Evolutionary conservation across 2,329 filamentous ascomycete genomes (phyloP), one percentile per base, ranked within the genome.

Genomic region (Cytospora piceae): DNA sequence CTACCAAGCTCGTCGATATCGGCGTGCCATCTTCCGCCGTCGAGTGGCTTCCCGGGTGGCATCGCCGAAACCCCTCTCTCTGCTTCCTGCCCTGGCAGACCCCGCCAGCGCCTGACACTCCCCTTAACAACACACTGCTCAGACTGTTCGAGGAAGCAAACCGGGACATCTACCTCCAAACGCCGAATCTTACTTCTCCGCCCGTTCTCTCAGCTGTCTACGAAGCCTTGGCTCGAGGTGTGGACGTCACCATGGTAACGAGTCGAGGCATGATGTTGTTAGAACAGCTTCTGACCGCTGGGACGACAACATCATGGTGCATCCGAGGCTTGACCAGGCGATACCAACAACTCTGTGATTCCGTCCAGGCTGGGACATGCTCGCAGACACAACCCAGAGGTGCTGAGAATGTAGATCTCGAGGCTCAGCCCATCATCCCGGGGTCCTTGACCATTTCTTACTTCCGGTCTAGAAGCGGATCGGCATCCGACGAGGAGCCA

Each of bases 261-360:
- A 89, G 87, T 69, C 83, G 83, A 66, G 80, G 81, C 17, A 87
- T 94, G 81, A 94, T 93, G 91, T 73, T 91, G 20, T 77, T 92
- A 34, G 92, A 96, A 77, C 92, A 96, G 74, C 79, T 95, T n/a
- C 80, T 92, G 29, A 95, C 92, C 0, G 88, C 91, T 0, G 90
- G 90, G 0, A 93, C 89, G 0, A 92, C 89, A 0, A 94, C 92
- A 0, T 81, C 85, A 0, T 80, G 85, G 68, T 91, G 89, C 67
- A 72, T 95, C 5, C 80, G 78, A 32, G 82, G 78, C 55, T 79
- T 94, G 11, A 80, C 89, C 3, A 82, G 81, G 54, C 78, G 80
- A 29, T 88, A 91, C 71, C 74, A 2, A 14, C 32, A 32, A 15
- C 49, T 68, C n/a, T 29, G 56, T 51, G 29, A 14, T 3, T 8